Base-by-base conservation (phyloP, 768 basidiomycete genomes). In the Serendipita vermifera region DNA sequence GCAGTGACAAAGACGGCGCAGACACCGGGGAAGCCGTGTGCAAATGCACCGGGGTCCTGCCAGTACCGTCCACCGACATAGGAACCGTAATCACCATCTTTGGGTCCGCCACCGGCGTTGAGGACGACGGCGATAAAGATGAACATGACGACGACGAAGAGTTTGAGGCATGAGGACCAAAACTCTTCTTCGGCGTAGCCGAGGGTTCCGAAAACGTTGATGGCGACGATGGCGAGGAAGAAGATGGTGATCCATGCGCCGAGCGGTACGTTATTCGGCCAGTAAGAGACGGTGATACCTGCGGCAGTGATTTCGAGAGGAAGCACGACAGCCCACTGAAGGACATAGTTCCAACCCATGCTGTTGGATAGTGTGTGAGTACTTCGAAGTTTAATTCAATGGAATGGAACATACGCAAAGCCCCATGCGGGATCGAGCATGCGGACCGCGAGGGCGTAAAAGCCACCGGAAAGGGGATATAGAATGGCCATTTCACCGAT, bases 1-100 rank as follows among this genome's bases (percentile, higher is more conserved):
- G 82, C 82, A 32, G 75, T 84, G 33, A 83, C 80, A 58, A 82
- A 82, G 3, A 70, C 67, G 3, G 66, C 55, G 58, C 68, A 70
- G 55, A 71, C 64, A 38, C 66, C 67, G 33, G 62, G 63, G 62
- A 64, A 65, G 0, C 64, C 62, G 56, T 66, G 64, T 0, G 60
- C 58, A 11, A 61, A 54, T 1, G 41, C 48, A 46, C 67, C 67
- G 3, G 67, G 66, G 22, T 68, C 59, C 1, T 65, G 53, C 64
- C 66, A 68, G 36, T 64, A 57, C 31, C 59, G 24, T 13, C 63
- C 65, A 29, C 68, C 68, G 33, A 63, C 58, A 57, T 70, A 70
- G 2, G 57, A 48, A 33, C 58, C 46, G 60, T 63, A 71, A 2
- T 57, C 62, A 14, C 65, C 65, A 22, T 54, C 38, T 3, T 55